phyloP scores from a whole-genome alignment of 2,329 filamentous ascomycete genomes.

The Hansfordia pulvinata region DNA sequence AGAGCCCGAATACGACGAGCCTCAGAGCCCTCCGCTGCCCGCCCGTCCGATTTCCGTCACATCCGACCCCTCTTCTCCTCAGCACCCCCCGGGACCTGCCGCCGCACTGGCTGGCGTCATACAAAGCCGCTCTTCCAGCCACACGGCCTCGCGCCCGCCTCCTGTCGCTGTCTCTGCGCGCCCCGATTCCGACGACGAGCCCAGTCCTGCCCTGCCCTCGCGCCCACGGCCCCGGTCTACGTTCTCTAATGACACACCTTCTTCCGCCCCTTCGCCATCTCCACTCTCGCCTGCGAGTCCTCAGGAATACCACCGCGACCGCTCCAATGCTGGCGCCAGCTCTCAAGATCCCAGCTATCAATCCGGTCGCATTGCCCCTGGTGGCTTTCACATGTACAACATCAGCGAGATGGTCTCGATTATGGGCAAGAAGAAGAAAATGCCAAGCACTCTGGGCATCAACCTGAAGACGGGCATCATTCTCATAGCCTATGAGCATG shows the following conservation, averaged over 20 bases:
- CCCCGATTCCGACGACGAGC: slow-evolving; percentile 53
- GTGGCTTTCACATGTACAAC: slow-evolving; percentile 88
- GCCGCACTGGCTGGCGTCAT: slow-evolving; percentile 43
- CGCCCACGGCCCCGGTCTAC: slow-evolving; percentile 14
- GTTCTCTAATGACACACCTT: slow-evolving; percentile 11
- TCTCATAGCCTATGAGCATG: slow-evolving; percentile 78
- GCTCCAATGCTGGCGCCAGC: too few species aligned
- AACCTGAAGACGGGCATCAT: slow-evolving; percentile 81
- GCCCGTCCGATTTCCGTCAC: slow-evolving; percentile 14
- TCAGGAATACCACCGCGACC: too few species aligned
- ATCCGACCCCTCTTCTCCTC: slow-evolving; percentile 13
- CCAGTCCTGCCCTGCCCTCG: slow-evolving; percentile 27
- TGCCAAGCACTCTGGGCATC: slow-evolving; percentile 93
- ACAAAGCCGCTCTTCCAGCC: too few species aligned
- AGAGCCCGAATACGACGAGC: slow-evolving; percentile 12
- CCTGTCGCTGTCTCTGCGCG: too few species aligned
- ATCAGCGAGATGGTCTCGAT: slow-evolving; percentile 96
- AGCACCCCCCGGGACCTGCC: slow-evolving; percentile 30
- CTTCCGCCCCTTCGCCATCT: slow-evolving; percentile 10
- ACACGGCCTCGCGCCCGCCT: too few species aligned
- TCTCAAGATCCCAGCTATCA: slow-evolving; percentile 24
- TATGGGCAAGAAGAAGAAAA: slow-evolving; percentile 94
- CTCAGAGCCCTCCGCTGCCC: slow-evolving; percentile 24
- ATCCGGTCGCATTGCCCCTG: slow-evolving; percentile 45
- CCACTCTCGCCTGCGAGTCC: slow-evolving; percentile 21